phyloP scores from a whole-genome alignment of 805 yeast species.

The Teunomyces pallodes region DNA sequence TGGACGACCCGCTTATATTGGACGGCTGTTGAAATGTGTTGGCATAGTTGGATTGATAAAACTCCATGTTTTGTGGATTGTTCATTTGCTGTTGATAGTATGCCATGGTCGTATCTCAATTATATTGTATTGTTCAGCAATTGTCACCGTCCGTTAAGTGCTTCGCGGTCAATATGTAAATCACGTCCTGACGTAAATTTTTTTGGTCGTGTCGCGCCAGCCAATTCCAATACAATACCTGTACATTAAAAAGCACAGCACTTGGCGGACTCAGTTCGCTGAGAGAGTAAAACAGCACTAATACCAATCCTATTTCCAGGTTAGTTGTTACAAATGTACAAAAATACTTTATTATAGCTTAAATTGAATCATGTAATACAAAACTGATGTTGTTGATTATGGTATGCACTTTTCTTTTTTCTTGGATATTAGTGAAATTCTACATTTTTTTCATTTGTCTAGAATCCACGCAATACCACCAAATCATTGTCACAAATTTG shows the following conservation, averaged over 20 bases:
- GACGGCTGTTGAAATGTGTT: conserved; percentile 22
- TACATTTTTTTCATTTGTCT: too few species aligned
- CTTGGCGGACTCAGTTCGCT: neutral
- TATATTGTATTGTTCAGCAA: too few species aligned
- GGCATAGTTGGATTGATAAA: conserved; percentile 42
- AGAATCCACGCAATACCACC: too few species aligned
- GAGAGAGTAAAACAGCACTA: too few species aligned
- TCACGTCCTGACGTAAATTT: conserved; percentile 4
- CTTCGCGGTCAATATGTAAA: neutral
- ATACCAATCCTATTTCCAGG: too few species aligned
- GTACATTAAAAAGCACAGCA: neutral
- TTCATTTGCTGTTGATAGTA: conserved; percentile 37
- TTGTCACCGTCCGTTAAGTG: too few species aligned
- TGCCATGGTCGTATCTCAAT: conserved; percentile 26
- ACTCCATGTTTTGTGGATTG: conserved; percentile 38
- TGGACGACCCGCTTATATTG: conserved; percentile 14
- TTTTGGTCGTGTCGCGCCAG: conserved; percentile 2
- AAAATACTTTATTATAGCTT: too few species aligned
- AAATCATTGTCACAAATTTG: too few species aligned
- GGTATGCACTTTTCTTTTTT: neutral
- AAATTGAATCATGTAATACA: neutral
- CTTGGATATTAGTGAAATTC: neutral
- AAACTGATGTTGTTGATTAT: neutral
- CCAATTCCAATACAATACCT: neutral
- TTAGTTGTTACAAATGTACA: too few species aligned